Base-by-base conservation (phyloP, 2,329 filamentous ascomycete genomes). In the Emydomyces testavorans region DNA sequence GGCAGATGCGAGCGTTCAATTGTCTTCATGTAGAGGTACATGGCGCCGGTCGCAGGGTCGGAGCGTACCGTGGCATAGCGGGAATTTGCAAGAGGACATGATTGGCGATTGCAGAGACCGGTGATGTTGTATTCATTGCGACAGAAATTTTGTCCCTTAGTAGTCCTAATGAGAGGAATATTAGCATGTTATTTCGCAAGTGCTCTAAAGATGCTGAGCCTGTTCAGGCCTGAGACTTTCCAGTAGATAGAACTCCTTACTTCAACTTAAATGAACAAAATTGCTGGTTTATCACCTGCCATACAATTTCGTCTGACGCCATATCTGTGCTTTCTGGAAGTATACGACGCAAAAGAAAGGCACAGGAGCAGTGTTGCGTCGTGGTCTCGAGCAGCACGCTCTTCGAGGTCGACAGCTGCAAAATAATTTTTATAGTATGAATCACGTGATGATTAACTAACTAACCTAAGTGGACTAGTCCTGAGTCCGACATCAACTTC, bases 21-120 rank as follows among this genome's bases (percentile, higher is more conserved):
- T 3, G 87, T 92, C 73, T 95, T 96, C 76, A 94, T 94, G 75
- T 94, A 96, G 49, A 96, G 81, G 70, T 95, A 96, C 53, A 96
- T 76, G 6, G 79, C 80, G 53, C 85, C 84, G 46, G 85, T 89
- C 52, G 81, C 71, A 6, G 88, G 83, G 60, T 93, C 80, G 46
- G 85, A 79, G 55, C 90, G 83, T 52, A 96, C 80, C 6, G 90
- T 96, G 52, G 90, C 90, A 74, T 96, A 95, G 52, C 88, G 79
- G 32, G 82, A 85, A 71, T 94, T 95, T 56, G 89, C 87, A 49
- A 94, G 79, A 2, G 89, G 88, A 64, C 89, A 94, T 46, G 85
- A 86, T 66, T 94, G 86, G 50, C 87, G 77, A 63, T 85, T 88
- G 71, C 85, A 92, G 53, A 90, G 77, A 48, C 85, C 83, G 10